These are phyloP conservation scores for Rutstroemia sp. DNA, from an alignment of 2,329 filamentous ascomycete genomes.

Conservation along the genomic window DNA sequence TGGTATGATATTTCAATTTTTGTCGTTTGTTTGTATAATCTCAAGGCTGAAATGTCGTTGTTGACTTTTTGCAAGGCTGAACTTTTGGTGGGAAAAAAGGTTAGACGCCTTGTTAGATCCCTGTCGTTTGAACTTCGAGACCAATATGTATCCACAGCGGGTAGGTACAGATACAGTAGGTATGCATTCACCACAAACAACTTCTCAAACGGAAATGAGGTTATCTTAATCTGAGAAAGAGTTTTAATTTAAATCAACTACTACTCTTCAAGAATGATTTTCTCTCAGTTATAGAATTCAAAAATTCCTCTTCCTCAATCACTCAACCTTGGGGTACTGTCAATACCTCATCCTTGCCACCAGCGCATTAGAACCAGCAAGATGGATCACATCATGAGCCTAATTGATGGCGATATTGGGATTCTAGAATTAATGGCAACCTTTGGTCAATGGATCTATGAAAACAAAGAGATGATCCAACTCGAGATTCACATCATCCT, in stretches of 20 bases:
- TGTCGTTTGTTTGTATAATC: too few relatives aligned
- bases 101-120: not conserved
- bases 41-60: not conserved
- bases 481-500: constrained; percentile 46
- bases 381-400: too few relatives aligned
- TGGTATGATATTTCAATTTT: too few relatives aligned
- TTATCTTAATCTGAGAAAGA: not conserved
- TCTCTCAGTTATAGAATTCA: not conserved
- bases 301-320: too few relatives aligned
- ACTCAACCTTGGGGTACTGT: too few relatives aligned
- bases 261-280: not conserved
- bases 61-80: constrained; percentile 7
- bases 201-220: not conserved
- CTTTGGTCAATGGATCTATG: constrained; percentile 18
- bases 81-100: not conserved
- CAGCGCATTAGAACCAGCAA: too few relatives aligned
- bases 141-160: not conserved
- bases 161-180: too few relatives aligned
- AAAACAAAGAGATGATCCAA: constrained; percentile 19
- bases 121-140: not conserved
- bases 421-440: constrained; percentile 17
- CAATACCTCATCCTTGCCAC: too few relatives aligned
- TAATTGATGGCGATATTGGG: not conserved
- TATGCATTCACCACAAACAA: not conserved
- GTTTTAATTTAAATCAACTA: not conserved